phyloP scores from a whole-genome alignment of 2,329 filamentous ascomycete genomes.

The Scolecobasidium constrictum region DNA sequence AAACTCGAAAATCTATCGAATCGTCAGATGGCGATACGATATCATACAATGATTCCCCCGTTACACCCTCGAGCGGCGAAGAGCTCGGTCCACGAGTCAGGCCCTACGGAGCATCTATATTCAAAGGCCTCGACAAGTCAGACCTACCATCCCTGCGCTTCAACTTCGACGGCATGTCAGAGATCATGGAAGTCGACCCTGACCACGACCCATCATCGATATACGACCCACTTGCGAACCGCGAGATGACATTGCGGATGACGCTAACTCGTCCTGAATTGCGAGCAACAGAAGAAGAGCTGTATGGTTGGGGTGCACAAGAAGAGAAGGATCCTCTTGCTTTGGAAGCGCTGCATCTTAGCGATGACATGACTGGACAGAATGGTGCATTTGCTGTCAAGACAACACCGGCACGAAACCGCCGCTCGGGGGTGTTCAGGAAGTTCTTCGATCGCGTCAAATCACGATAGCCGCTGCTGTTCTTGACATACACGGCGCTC shows the following conservation, averaged over 20 bases:
- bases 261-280: conserved; percentile 85
- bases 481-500: too few species aligned
- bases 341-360: conserved; percentile 40
- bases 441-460: conserved; percentile 26
- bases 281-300: conserved; percentile 59
- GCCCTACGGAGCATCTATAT: conserved; percentile 8
- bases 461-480: background rate
- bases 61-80: conserved; percentile 24
- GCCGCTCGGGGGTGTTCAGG: conserved; percentile 19
- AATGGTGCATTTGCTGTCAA: conserved; percentile 35
- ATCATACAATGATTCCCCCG: conserved; percentile 19
- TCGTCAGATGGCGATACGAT: conserved; percentile 11
- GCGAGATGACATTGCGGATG: conserved; percentile 96
- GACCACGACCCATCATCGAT: conserved; percentile 1
- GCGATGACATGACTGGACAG: conserved; percentile 35
- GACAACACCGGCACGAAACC: conserved; percentile 19
- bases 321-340: conserved; percentile 41
- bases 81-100: background rate
- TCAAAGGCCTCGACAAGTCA: conserved; percentile 2
- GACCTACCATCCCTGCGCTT: conserved; percentile 8
- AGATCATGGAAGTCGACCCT: conserved; percentile 1
- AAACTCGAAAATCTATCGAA: conserved; percentile 20
- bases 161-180: background rate
- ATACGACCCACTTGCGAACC: conserved; percentile 43
- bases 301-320: conserved; percentile 54